Evolutionary conservation across 768 basidiomycete species (phyloP), one percentile per base, ranked within the genome.

Genomic region (Mycena galopus): DNA sequence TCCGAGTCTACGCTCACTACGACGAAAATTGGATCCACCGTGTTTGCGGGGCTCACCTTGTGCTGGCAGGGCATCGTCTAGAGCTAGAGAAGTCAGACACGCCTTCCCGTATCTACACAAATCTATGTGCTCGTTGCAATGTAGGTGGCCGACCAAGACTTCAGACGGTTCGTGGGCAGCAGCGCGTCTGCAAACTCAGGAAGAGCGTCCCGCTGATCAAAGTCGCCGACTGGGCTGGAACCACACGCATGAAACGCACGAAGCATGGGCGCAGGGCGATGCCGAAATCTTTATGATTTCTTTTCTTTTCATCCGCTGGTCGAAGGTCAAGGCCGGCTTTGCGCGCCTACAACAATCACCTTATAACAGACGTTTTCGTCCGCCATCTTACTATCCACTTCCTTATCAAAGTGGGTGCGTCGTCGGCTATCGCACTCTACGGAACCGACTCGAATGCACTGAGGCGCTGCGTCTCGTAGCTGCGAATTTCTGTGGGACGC

Each of bases 331-430:
- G 65, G 58, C 16, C 65, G 58, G 21, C 58, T 57, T 23, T 67
- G 65, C 27, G 42, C 11, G n/a, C 53, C 2, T 69, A 67, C 67
- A 67, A 74, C 33, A 75, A 81, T 29, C 79, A 71, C 3, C 62
- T 79, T 14, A 78, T 81, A 10, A 81, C 83, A 51, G 78, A 83
- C 10, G 80, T 85, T 3, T 81, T 81, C 0, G 64, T 84, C 2
- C 82, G 83, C 10, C 84, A 84, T 51, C 81, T 84, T 35, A 82
- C 81, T 8, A 79, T 84, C 37, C 81, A 84, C 51, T 84, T 84
- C 68, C 82, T 83, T 4, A 70, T 80, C 37, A 85, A 83, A 74
- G 84, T 84, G 80, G 83, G 83, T 17, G 82, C 81, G 23, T 79
- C 80, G 9, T 79, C 80, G 9, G 84, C 84, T 5, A 78, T 81